Evolutionary conservation across 768 basidiomycete genomes (phyloP).

Genomic region (Tricholoma sp.): DNA sequence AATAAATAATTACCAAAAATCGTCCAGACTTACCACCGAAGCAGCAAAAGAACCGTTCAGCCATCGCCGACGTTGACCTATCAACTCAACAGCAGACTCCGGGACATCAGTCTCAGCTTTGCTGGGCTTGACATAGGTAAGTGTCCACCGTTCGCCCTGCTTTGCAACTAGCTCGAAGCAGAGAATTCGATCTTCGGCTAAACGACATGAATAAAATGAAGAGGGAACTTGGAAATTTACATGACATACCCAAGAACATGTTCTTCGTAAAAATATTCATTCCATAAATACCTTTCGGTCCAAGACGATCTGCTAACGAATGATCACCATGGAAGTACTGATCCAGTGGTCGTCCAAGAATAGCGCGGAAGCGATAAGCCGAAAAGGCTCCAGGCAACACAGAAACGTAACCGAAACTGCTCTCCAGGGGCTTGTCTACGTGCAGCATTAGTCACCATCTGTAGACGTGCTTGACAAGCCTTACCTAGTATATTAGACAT

Average conservation of each 20-base stretch:
- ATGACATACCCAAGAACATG: slow-evolving; percentile 42
- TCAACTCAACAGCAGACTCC: slow-evolving; percentile 86
- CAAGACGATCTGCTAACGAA: slow-evolving; percentile 86
- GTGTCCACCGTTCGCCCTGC: slow-evolving; percentile 78
- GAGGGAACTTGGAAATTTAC: not conserved
- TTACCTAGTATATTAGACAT: slow-evolving; percentile 93
- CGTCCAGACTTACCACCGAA: slow-evolving; percentile 58
- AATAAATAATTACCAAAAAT: not conserved
- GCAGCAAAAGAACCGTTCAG: slow-evolving; percentile 95
- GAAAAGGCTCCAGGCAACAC: slow-evolving; percentile 97
- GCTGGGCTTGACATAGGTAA: slow-evolving; percentile 88
- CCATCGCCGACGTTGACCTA: slow-evolving; percentile 95
- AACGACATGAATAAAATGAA: slow-evolving; percentile 1
- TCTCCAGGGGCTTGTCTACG: slow-evolving; percentile 88
- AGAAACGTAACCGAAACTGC: slow-evolving; percentile 92
- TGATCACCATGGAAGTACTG: slow-evolving; percentile 89
- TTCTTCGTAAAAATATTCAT: slow-evolving; percentile 99
- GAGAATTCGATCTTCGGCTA: slow-evolving; percentile 91
- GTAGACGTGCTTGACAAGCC: slow-evolving; percentile 6
- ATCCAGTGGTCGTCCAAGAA: slow-evolving; percentile 81
- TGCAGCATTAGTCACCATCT: not conserved
- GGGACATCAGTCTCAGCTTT: slow-evolving; percentile 98
- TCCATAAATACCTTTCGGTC: slow-evolving; percentile 89
- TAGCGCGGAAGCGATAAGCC: slow-evolving; percentile 91
- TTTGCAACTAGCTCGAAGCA: slow-evolving; percentile 98